Evolutionary conservation across 2,329 filamentous ascomycete species (phyloP).

Genomic region (Paraphoma chrysanthemicola): DNA sequence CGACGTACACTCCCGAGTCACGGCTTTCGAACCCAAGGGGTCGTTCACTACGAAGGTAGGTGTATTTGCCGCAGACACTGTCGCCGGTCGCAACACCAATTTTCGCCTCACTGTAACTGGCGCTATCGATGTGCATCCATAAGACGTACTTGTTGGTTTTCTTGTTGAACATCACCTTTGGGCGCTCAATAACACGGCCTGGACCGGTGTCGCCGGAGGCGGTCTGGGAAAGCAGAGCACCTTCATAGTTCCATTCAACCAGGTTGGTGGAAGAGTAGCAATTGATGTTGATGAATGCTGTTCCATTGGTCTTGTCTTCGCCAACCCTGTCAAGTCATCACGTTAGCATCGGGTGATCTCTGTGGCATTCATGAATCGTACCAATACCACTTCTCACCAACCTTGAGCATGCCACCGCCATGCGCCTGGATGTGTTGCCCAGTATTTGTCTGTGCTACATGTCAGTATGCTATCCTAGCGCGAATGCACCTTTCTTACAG

Average conservation of each 20-base stretch:
- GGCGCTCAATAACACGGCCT: constrained; percentile 68
- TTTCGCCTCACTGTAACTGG: constrained; percentile 67
- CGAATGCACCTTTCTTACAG: constrained; percentile 20
- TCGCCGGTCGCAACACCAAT: constrained; percentile 68
- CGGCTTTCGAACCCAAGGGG: constrained; percentile 61
- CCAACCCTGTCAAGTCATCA: constrained; percentile 60
- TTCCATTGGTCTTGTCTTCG: constrained; percentile 71
- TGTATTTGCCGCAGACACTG: constrained; percentile 67
- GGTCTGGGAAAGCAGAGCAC: constrained; percentile 63
- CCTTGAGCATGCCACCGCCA: constrained; percentile 68
- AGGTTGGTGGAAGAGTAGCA: constrained; percentile 71
- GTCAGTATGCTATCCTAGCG: constrained; percentile 4
- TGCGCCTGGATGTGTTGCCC: constrained; percentile 70
- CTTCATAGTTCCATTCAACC: constrained; percentile 68
- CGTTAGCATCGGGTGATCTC: neutral
- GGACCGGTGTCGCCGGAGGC: constrained; percentile 65
- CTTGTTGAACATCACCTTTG: constrained; percentile 73
- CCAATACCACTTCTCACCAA: constrained; percentile 65
- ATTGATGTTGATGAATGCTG: constrained; percentile 68
- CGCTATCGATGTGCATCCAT: constrained; percentile 72
- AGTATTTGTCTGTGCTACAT: constrained; percentile 41
- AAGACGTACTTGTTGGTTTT: constrained; percentile 70
- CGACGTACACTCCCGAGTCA: constrained; percentile 68
- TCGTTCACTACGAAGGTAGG: constrained; percentile 55
- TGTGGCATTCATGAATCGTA: constrained; percentile 10